Conservation (phyloP, 164 flowering plant species). For the Stephania japonica region DNA sequence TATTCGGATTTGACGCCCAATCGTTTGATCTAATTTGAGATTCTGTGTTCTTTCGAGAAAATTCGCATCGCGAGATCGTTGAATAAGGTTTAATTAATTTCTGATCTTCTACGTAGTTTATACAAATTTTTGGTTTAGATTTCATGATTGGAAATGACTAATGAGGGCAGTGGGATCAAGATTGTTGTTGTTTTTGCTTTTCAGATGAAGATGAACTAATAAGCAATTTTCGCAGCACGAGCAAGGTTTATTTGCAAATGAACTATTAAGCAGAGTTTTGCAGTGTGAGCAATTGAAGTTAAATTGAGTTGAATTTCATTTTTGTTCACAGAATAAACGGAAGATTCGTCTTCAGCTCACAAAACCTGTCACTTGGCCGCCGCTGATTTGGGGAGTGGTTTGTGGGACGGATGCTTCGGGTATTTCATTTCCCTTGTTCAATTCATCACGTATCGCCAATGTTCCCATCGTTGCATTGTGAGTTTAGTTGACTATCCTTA, state of each 20-base stretch:
- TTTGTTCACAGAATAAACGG: slow-evolving; percentile 66
- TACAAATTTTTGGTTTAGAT: not conserved
- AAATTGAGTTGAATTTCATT: slow-evolving; percentile 7
- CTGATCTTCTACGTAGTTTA: not conserved
- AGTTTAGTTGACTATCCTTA: too few relatives aligned
- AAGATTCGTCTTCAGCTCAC: slow-evolving; percentile 93
- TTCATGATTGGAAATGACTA: too few relatives aligned
- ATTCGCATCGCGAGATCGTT: slow-evolving; percentile 31
- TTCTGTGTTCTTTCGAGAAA: slow-evolving; percentile 25
- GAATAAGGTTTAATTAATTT: slow-evolving; percentile 31
- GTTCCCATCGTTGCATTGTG: too few relatives aligned
- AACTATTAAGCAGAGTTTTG: not conserved
- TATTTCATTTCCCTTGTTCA: slow-evolving; percentile 14
- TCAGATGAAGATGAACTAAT: too few relatives aligned
- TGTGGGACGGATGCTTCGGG: slow-evolving; percentile 99
- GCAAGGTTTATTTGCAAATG: not conserved
- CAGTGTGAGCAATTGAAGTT: slow-evolving; percentile 1
- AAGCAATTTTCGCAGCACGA: too few relatives aligned
- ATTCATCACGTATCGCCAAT: too few relatives aligned
- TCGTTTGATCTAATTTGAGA: not conserved
- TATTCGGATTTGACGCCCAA: not conserved
- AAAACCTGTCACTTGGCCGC: slow-evolving; percentile 99
- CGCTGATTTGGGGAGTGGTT: slow-evolving; percentile 93
- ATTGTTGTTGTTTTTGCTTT: not conserved
- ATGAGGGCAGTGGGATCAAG: not conserved